A percentile compares a stretch with the other conserved stretches of the same genome.
Conservation (phyloP, 1,284 basidiomycete genomes). For the Rhodotorula glutinis region DNA sequence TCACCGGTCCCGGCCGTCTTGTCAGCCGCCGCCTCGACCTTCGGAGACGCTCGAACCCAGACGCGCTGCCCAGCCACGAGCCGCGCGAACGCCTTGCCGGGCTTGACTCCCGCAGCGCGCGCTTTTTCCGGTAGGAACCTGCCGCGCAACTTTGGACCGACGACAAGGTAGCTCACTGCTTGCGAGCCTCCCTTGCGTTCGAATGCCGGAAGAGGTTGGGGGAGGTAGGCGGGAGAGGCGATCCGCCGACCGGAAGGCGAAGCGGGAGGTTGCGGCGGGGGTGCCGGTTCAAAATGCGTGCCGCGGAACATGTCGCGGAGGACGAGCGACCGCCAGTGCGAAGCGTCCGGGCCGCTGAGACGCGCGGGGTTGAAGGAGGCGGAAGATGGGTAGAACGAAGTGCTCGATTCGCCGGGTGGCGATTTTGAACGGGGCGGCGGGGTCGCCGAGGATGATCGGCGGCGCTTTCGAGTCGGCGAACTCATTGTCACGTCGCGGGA, state of each 20-base stretch:
- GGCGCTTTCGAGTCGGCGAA: slow-evolving; percentile 30
- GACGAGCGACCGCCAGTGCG: slow-evolving; percentile 41
- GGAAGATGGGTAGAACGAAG: slow-evolving; percentile 5
- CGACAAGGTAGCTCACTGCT: slow-evolving; percentile 61
- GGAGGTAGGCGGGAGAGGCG: slow-evolving; percentile 36
- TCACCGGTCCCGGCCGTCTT: neutral
- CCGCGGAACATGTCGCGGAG: slow-evolving; percentile 46
- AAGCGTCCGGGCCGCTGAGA: slow-evolving; percentile 36
- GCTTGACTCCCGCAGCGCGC: slow-evolving; percentile 61
- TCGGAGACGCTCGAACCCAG: slow-evolving; percentile 16
- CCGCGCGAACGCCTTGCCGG: slow-evolving; percentile 55
- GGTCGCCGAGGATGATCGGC: slow-evolving; percentile 8
- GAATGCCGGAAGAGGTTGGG: slow-evolving; percentile 24
- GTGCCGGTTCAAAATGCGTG: slow-evolving; percentile 34
- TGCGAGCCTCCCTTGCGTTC: slow-evolving; percentile 26
- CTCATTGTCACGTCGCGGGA: neutral
- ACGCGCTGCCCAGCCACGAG: slow-evolving; percentile 52
- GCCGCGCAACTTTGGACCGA: slow-evolving; percentile 75
- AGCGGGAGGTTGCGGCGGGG: slow-evolving; percentile 19
- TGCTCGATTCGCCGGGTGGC: slow-evolving; percentile 11
- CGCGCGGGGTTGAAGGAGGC: slow-evolving; percentile 36
- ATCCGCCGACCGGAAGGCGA: slow-evolving; percentile 30
- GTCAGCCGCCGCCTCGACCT: accelerated
- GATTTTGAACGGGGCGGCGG: slow-evolving; percentile 35
- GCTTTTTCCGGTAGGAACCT: slow-evolving; percentile 76